A percentile compares a stretch with the other conserved stretches of the same genome.
Conservation (phyloP, 306 rosid species). For the Citrullus amarus region DNA sequence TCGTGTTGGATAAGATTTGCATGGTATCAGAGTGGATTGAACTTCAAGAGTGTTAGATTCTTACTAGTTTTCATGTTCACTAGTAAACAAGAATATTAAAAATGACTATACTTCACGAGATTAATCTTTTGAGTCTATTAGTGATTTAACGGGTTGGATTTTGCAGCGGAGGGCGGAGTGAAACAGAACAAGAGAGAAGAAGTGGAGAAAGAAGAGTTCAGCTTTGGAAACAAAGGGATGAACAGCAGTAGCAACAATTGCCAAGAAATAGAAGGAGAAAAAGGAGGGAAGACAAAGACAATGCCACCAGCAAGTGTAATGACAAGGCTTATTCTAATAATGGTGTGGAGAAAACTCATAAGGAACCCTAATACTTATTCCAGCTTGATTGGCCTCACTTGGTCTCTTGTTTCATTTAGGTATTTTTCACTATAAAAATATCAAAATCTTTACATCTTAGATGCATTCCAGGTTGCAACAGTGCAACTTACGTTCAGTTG, state of each 20-base stretch:
- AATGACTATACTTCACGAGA: no score
- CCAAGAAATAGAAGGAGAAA: slow-evolving; percentile 15
- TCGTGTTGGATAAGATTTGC: not conserved
- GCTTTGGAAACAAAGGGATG: slow-evolving; percentile 68
- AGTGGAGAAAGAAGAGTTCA: slow-evolving; percentile 58
- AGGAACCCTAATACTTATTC: slow-evolving; percentile 88
- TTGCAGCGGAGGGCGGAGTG: slow-evolving; percentile 38
- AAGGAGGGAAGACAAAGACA: slow-evolving; percentile 22
- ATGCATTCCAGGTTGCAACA: no score
- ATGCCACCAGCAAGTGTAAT: slow-evolving; percentile 86
- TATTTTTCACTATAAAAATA: not conserved
- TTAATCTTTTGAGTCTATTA: not conserved
- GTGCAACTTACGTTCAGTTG: no score
- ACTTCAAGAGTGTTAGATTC: no score
- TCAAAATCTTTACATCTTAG: not conserved
- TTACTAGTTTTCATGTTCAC: no score
- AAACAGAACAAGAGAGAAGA: slow-evolving; percentile 54
- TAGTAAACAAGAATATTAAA: not conserved
- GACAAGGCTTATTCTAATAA: slow-evolving; percentile 78
- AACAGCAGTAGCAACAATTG: slow-evolving; percentile 29
- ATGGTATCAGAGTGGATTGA: not conserved
- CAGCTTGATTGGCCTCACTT: slow-evolving; percentile 60
- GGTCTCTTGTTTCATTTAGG: slow-evolving; percentile 81
- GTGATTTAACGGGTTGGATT: not conserved
- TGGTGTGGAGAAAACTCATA: slow-evolving; percentile 89